Percentiles rank a stretch among this genome's conserved stretches.
Conservation (phyloP, 495 filamentous ascomycete genomes). For the Hypoxylon subgilvum region DNA sequence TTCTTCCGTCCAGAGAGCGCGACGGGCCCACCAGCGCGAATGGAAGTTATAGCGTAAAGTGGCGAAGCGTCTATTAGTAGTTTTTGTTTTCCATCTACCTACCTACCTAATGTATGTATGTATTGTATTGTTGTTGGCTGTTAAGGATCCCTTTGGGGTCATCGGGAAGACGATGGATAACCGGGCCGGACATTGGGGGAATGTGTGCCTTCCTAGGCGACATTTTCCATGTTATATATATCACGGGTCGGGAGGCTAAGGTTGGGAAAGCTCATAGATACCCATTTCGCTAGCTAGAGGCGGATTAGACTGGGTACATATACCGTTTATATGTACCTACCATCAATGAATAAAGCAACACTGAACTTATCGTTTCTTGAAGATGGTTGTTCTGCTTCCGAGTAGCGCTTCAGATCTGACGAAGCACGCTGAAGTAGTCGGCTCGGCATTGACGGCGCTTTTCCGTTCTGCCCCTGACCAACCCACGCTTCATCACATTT, state of each 20-base stretch:
- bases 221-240: neutral
- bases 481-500: neutral
- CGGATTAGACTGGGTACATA: constrained; percentile 2
- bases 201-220: neutral
- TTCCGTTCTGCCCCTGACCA: no score
- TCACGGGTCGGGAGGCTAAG: neutral
- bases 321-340: no score
- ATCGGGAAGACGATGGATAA: neutral
- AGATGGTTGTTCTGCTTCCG: no score
- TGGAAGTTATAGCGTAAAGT: constrained; percentile 12
- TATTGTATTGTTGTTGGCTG: no score
- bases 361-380: no score
- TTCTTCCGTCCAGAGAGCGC: neutral
- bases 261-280: constrained; percentile 20
- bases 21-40: constrained; percentile 24
- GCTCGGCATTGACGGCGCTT: no score
- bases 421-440: no score
- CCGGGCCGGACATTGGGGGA: neutral
- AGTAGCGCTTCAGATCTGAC: no score
- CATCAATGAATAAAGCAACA: no score
- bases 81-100: neutral
- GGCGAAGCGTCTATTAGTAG: neutral
- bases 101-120: no score
- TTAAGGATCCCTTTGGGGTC: neutral
- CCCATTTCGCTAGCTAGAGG: constrained; percentile 4